Percentiles rank a stretch among this genome's conserved stretches.
These are phyloP conservation scores for Ramalina intermedia DNA, from an alignment of 495 filamentous ascomycete species.

Conservation along the genomic window DNA sequence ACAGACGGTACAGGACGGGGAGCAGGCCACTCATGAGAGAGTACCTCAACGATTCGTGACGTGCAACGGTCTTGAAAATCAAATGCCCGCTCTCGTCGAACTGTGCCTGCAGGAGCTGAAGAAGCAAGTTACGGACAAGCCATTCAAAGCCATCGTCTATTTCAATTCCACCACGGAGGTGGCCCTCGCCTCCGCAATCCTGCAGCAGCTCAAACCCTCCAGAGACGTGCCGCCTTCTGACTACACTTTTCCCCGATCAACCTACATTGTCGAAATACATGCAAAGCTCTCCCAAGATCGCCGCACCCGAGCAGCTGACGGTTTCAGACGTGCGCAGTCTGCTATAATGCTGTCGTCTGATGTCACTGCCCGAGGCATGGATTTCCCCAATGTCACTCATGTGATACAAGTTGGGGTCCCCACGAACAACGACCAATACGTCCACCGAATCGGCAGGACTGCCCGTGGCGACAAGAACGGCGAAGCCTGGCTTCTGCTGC, in stretches of 20 bases:
- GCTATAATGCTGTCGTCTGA: conserved; percentile 84
- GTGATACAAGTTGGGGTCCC: conserved; percentile 58
- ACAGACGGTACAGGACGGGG: conserved; percentile 65
- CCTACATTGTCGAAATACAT: conserved; percentile 56
- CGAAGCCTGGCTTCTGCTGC: conserved; percentile 63
- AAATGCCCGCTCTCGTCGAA: conserved; percentile 62
- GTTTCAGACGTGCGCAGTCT: conserved; percentile 47
- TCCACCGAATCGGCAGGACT: conserved; percentile 62
- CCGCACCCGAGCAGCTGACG: conserved; percentile 51
- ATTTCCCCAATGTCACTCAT: conserved; percentile 59
- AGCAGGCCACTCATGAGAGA: conserved; percentile 66
- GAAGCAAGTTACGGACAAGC: conserved; percentile 27
- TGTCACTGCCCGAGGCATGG: conserved; percentile 85
- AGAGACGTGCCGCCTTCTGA: conserved; percentile 2
- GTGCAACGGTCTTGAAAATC: conserved; percentile 56
- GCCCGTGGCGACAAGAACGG: conserved; percentile 63
- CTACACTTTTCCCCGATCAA: conserved; percentile 10
- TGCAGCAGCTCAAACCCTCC: conserved; percentile 35
- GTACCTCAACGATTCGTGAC: conserved; percentile 64
- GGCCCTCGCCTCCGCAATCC: conserved; percentile 41
- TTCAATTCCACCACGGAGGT: conserved; percentile 66
- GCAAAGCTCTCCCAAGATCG: conserved; percentile 53
- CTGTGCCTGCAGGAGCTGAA: conserved; percentile 44
- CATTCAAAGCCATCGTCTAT: conserved; percentile 92
- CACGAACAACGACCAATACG: conserved; percentile 47